Percentiles rank a stretch among this genome's conserved stretches.
Evolutionary conservation across 768 basidiomycete species (phyloP).

Genomic region (Russula foetens): DNA sequence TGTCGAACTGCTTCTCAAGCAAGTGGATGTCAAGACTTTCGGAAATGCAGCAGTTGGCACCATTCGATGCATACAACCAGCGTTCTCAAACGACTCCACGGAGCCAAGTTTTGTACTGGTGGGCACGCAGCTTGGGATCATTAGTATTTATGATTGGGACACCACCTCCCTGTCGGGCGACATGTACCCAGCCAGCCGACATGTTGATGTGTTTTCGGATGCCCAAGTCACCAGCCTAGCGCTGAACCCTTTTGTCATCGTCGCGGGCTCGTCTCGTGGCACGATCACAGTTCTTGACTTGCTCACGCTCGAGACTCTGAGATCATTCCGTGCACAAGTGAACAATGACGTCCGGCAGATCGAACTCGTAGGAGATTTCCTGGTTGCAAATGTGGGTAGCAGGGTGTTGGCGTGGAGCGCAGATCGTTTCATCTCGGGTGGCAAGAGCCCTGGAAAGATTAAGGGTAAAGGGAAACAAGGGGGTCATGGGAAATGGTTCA

Average conservation of each 20-base stretch:
- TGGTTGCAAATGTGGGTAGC: conserved; percentile 55
- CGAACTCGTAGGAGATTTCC: conserved; percentile 42
- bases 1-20: conserved; percentile 27
- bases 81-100: conserved; percentile 32
- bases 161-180: conserved; percentile 12
- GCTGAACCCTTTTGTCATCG: conserved; percentile 50
- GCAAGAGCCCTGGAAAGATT: conserved; percentile 22
- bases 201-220: conserved; percentile 58
- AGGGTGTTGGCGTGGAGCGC: conserved; percentile 63
- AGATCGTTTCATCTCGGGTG: conserved; percentile 35
- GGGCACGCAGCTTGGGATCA: conserved; percentile 58
- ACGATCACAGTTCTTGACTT: conserved; percentile 56
- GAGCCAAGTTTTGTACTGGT: conserved; percentile 46
- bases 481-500: conserved; percentile 30
- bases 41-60: conserved; percentile 45
- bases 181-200: conserved; percentile 31
- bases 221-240: conserved; percentile 56
- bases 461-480: conserved; percentile 22
- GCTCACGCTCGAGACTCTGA: conserved; percentile 49
- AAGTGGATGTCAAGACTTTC: conserved; percentile 35
- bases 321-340: conserved; percentile 43
- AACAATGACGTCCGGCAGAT: conserved; percentile 45
- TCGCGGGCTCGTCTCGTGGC: conserved; percentile 60
- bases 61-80: conserved; percentile 43
- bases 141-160: conserved; percentile 54